These are phyloP conservation scores for Leucosporidium scottii DNA, from an alignment of 768 basidiomycete species.

Conservation along the genomic window DNA sequence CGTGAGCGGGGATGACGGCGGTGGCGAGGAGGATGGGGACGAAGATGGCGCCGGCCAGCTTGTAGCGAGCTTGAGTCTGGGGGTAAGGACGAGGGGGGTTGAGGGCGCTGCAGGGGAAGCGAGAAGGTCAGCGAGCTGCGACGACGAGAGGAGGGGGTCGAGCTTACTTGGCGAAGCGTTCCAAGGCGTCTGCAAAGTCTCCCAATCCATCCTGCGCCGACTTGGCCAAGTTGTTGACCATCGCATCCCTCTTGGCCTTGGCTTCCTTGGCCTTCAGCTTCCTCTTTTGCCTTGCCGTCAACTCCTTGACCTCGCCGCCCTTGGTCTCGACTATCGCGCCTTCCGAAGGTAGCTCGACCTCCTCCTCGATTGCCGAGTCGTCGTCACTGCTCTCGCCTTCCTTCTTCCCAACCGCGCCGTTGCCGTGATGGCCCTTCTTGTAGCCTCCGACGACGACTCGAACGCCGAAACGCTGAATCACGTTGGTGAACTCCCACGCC, in stretches of 20 bases:
- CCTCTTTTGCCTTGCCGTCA: slow-evolving; percentile 35
- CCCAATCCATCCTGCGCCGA: slow-evolving; percentile 41
- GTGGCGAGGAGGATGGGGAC: slow-evolving; percentile 37
- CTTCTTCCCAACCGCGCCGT: slow-evolving; percentile 34
- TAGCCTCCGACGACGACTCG: slow-evolving; percentile 39
- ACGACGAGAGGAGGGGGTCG: not conserved
- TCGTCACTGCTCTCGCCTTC: slow-evolving; percentile 2
- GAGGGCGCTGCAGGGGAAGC: slow-evolving; percentile 37
- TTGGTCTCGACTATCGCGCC: slow-evolving; percentile 16
- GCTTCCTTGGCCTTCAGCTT: slow-evolving; percentile 26
- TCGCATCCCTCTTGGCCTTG: slow-evolving; percentile 43
- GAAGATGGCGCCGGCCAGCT: slow-evolving; percentile 42
- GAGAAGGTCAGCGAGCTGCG: not conserved
- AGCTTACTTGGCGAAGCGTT: slow-evolving; percentile 43
- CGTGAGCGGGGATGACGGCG: slow-evolving; percentile 36
- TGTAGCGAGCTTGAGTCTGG: slow-evolving; percentile 41
- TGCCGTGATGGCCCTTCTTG: slow-evolving; percentile 38
- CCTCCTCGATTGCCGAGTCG: slow-evolving; percentile 31
- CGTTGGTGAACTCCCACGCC: slow-evolving; percentile 43
- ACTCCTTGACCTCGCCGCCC: slow-evolving; percentile 40
- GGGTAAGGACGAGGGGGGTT: slow-evolving; percentile 43
- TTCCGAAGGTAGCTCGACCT: slow-evolving; percentile 16
- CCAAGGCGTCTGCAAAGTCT: slow-evolving; percentile 42
- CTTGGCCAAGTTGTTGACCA: slow-evolving; percentile 43
- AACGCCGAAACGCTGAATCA: slow-evolving; percentile 33